These are phyloP conservation scores for Colletotrichum cereale DNA, from an alignment of 2,329 filamentous ascomycete genomes.

Conservation along the genomic window DNA sequence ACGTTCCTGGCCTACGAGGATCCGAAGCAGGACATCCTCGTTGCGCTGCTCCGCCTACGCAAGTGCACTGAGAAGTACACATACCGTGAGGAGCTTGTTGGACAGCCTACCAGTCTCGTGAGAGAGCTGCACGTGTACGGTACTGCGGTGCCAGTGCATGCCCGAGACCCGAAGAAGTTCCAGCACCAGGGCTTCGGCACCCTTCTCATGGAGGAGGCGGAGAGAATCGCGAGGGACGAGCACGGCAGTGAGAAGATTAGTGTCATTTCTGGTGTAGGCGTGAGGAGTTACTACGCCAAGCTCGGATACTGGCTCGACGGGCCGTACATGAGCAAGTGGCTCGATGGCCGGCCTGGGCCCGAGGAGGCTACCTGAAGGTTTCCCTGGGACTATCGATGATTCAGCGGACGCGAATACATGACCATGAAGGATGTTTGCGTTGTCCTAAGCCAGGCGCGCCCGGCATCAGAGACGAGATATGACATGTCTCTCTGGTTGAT, in stretches of 20 bases:
- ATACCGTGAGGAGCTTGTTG: conserved; percentile 86
- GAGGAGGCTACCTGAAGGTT: conserved; percentile 39
- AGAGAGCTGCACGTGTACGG: conserved; percentile 97
- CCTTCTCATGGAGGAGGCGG: conserved; percentile 96
- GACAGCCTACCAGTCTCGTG: conserved; percentile 91
- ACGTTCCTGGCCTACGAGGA: conserved; percentile 99
- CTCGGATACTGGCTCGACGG: conserved; percentile 95
- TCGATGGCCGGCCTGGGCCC: conserved; percentile 58
- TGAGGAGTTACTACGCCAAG: conserved; percentile 93
- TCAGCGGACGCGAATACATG: not conserved
- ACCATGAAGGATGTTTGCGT: not conserved
- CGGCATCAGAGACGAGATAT: not conserved
- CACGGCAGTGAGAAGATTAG: conserved; percentile 95
- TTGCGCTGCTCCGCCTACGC: conserved; percentile 87
- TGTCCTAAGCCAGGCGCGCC: not conserved
- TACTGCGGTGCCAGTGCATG: conserved; percentile 96
- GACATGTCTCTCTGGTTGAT: not conserved
- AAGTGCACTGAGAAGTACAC: conserved; percentile 95
- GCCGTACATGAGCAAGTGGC: conserved; percentile 81
- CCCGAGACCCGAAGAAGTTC: conserved; percentile 94
- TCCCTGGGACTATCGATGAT: not conserved
- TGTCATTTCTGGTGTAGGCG: conserved; percentile 97
- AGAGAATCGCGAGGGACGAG: conserved; percentile 93
- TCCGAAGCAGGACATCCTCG: conserved; percentile 97
- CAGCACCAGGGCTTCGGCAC: conserved; percentile 99